phyloP scores from a whole-genome alignment of 305 asterid genomes.

The Fraxinus nigra region DNA sequence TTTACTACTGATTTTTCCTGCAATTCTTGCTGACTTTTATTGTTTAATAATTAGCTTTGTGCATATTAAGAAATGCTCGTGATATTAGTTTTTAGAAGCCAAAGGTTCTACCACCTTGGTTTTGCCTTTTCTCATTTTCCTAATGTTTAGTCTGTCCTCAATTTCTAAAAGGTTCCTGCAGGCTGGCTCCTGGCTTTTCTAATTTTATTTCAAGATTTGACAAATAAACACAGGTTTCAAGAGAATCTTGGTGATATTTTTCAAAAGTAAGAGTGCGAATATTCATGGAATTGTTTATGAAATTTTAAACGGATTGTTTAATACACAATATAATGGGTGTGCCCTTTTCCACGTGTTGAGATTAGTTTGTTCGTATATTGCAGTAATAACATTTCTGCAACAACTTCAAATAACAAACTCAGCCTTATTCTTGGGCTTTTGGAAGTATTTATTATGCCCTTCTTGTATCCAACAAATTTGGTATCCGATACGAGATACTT shows the following conservation, averaged over 20 bases:
- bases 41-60: not conserved
- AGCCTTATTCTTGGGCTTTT: not conserved
- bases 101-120: not conserved
- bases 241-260: not conserved
- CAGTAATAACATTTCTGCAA: not conserved
- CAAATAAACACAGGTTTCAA: not conserved
- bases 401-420: not conserved
- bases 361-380: not conserved
- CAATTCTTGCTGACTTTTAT: not conserved
- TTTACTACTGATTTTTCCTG: not conserved
- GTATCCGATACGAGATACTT: not conserved
- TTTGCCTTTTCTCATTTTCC: not conserved
- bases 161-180: not conserved
- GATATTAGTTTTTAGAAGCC: conserved; percentile 6
- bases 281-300: not conserved
- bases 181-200: not conserved
- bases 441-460: not conserved
- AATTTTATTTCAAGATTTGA: not conserved
- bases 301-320: not conserved
- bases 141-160: conserved; percentile 1
- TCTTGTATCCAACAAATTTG: not conserved
- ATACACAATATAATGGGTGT: not conserved
- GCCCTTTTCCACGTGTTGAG: not conserved
- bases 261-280: not conserved
- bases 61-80: not conserved